These are phyloP conservation scores for Penicillium simplicissimum DNA, from an alignment of 495 filamentous ascomycete genomes.

Conservation along the genomic window DNA sequence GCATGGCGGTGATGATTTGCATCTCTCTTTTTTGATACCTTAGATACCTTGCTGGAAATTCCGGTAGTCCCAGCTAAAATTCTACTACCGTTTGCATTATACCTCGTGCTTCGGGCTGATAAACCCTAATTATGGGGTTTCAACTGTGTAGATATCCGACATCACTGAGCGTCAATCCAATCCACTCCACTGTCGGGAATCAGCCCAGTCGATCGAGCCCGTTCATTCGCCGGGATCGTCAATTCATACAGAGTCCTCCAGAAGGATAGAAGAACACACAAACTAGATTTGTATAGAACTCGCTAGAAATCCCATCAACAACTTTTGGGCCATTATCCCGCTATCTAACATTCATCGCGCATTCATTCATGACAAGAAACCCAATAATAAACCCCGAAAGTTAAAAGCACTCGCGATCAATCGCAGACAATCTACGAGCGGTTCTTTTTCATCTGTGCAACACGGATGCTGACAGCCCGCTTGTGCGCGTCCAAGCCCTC, in stretches of 20 bases:
- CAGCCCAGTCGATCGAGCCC: background rate
- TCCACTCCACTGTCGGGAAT: background rate
- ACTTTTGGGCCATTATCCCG: slow-evolving; percentile 6
- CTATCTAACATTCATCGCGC: slow-evolving; percentile 26
- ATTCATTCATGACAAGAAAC: slow-evolving; percentile 25
- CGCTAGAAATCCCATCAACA: background rate
- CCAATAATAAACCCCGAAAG: slow-evolving; percentile 8
- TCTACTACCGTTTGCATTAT: slow-evolving; percentile 6
- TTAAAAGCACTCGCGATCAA: background rate
- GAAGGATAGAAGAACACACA: too few relatives aligned
- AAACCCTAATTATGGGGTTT: background rate
- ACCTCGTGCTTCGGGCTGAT: background rate
- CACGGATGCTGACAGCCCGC: slow-evolving; percentile 83
- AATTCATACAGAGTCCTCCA: too few relatives aligned
- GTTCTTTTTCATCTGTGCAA: slow-evolving; percentile 63
- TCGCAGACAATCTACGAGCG: slow-evolving; percentile 17
- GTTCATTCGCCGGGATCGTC: too few relatives aligned
- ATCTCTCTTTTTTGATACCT: slow-evolving; percentile 10
- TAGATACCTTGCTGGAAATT: slow-evolving; percentile 18
- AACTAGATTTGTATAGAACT: background rate
- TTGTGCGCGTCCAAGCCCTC: slow-evolving; percentile 95
- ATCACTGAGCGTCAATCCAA: slow-evolving; percentile 7
- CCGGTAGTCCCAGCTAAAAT: slow-evolving; percentile 7
- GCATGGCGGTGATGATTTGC: background rate
- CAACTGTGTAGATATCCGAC: slow-evolving; percentile 7